Percentiles rank a stretch among this genome's conserved stretches.
Conservation (phyloP, 768 basidiomycete genomes). For the Austroboletus eburneus region DNA sequence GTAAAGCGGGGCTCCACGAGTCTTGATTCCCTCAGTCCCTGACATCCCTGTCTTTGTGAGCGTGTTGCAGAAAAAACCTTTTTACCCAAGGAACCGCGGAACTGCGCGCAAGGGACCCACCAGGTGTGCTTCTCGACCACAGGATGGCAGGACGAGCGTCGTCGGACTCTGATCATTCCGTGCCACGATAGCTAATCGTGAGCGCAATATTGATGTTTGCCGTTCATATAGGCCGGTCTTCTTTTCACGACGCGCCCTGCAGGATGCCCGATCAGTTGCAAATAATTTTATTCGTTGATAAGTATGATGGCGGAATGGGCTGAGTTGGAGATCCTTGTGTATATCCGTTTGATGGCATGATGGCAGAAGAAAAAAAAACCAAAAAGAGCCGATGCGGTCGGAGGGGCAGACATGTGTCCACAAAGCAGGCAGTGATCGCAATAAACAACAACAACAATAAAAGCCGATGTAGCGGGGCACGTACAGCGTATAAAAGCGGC, state of each 20-base stretch:
- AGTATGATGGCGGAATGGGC: slow-evolving; percentile 2
- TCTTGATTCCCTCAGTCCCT: slow-evolving; percentile 12
- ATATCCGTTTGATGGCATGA: slow-evolving; percentile 21
- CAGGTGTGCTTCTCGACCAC: slow-evolving; percentile 21
- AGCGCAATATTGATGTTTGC: slow-evolving; percentile 20
- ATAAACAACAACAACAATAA: no score
- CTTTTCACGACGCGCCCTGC: slow-evolving; percentile 24
- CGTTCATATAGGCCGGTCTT: slow-evolving; percentile 15
- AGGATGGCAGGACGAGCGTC: not conserved
- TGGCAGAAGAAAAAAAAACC: slow-evolving; percentile 4
- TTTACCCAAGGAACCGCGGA: slow-evolving; percentile 2
- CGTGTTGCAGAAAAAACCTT: not conserved
- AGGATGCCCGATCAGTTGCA: slow-evolving; percentile 19
- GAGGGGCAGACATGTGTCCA: slow-evolving; percentile 5
- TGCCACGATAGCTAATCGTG: not conserved
- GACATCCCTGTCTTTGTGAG: slow-evolving; percentile 19
- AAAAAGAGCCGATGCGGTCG: slow-evolving; percentile 8
- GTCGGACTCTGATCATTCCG: slow-evolving; percentile 16
- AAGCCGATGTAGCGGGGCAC: not conserved
- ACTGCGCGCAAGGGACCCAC: slow-evolving; percentile 15
- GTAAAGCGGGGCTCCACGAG: slow-evolving; percentile 1
- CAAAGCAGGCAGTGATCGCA: slow-evolving; percentile 4
- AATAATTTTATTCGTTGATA: slow-evolving; percentile 18
- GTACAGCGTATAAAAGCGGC: slow-evolving; percentile 17
- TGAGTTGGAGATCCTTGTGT: slow-evolving; percentile 1